A percentile compares a stretch with the other conserved stretches of the same genome.
phyloP scores from a whole-genome alignment of 371 early-diverging fungal genomes.

The Thermomucor indicae-seudaticae region DNA sequence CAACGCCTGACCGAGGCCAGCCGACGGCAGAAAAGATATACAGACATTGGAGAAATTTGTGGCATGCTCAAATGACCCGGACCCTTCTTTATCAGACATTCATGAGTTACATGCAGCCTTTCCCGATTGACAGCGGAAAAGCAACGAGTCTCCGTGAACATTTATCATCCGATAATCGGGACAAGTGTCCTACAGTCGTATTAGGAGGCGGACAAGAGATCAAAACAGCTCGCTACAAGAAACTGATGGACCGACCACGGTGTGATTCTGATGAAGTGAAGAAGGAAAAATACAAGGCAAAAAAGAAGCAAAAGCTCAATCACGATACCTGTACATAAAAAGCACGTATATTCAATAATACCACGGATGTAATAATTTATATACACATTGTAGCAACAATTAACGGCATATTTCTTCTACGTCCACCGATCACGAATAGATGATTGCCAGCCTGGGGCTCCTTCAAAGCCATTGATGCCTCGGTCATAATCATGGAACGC shows the following conservation, averaged over 20 bases:
- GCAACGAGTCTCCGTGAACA: constrained; percentile 1
- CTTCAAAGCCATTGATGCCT: constrained; percentile 53
- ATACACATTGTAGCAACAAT: not conserved
- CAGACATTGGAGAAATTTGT: constrained; percentile 44
- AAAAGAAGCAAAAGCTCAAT: constrained; percentile 32
- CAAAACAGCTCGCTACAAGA: constrained; percentile 21
- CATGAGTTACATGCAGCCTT: constrained; percentile 3
- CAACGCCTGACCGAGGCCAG: constrained; percentile 11
- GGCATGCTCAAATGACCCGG: constrained; percentile 50
- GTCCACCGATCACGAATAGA: constrained; percentile 20
- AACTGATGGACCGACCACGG: constrained; percentile 25
- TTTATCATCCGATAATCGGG: constrained; percentile 7
- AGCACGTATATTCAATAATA: not conserved
- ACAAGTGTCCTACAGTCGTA: no score
- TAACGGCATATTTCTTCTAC: not conserved
- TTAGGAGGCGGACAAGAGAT: constrained; percentile 35
- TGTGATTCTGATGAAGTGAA: constrained; percentile 43
- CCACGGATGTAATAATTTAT: not conserved
- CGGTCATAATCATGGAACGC: constrained; percentile 50
- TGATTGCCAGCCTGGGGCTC: constrained; percentile 41
- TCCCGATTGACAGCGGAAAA: not conserved
- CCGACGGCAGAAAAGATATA: constrained; percentile 13
- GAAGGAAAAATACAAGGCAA: constrained; percentile 36
- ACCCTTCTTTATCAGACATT: constrained; percentile 26
- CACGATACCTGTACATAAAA: not conserved